Percentiles rank a stretch among this genome's conserved stretches.
phyloP scores from a whole-genome alignment of 331 rosid species.

The Quercus lobata region DNA sequence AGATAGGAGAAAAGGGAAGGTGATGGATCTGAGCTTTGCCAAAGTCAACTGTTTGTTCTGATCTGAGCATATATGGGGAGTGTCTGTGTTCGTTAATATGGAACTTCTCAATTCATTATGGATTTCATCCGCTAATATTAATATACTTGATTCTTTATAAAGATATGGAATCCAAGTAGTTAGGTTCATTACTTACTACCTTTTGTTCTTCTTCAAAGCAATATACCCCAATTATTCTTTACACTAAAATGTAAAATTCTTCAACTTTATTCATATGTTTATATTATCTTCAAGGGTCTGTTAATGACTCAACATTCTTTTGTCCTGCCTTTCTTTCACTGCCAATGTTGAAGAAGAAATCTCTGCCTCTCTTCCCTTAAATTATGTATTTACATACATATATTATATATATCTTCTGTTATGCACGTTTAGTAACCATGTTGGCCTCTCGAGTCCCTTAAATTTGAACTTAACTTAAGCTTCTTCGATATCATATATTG shows the following conservation, averaged over 20 bases:
- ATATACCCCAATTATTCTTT: slow-evolving; percentile 29
- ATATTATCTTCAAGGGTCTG: slow-evolving; percentile 40
- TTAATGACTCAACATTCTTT: slow-evolving; percentile 29
- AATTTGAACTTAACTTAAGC: slow-evolving; percentile 18
- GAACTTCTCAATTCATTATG: slow-evolving; percentile 14
- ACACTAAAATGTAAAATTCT: slow-evolving; percentile 56
- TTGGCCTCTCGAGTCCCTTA: slow-evolving; percentile 57
- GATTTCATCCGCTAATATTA: slow-evolving; percentile 12
- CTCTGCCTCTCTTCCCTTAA: slow-evolving; percentile 44
- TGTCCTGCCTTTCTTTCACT: slow-evolving; percentile 23
- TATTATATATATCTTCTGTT: neutral
- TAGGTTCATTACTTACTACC: slow-evolving; percentile 21
- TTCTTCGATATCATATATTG: slow-evolving; percentile 22
- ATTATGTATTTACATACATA: slow-evolving; percentile 10
- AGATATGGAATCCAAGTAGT: slow-evolving; percentile 41
- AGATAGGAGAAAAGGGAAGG: slow-evolving; percentile 18
- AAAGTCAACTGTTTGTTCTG: slow-evolving; percentile 35
- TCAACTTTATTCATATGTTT: slow-evolving; percentile 38
- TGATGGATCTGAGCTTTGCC: slow-evolving; percentile 43
- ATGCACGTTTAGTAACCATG: slow-evolving; percentile 34
- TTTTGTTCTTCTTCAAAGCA: slow-evolving; percentile 30
- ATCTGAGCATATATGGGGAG: slow-evolving; percentile 31
- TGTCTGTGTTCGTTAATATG: slow-evolving; percentile 27
- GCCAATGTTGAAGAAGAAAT: slow-evolving; percentile 36
- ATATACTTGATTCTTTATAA: slow-evolving; percentile 18